Evolutionary conservation across 106 monocot genomes (phyloP), one percentile per base, ranked within the genome.

Genomic region (Hemerocallis citrina): DNA sequence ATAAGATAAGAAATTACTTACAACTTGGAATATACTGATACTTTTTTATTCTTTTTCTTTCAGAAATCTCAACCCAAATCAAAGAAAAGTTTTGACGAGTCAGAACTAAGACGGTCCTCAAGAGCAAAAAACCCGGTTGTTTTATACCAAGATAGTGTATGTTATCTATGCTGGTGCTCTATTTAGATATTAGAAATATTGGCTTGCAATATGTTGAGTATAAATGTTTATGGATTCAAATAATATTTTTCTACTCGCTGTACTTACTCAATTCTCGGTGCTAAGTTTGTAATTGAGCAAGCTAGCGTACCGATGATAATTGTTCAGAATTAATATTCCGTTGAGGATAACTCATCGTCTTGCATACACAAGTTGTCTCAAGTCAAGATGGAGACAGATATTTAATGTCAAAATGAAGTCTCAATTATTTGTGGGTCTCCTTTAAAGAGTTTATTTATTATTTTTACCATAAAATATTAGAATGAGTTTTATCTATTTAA

Each of bases 131-230:
- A 47, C 3, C 46, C 42, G 5, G 66, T 64, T 36, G 7, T 68
- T 71, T 66, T 77, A 51, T 82, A 82, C 52, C 34, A 19, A 16
- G 77, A 82, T 65, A 65, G 77, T 39, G 82, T 82, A 71, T 48
- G 65, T 64, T 27, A 23, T 60, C 45, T 29, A 1, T 50, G 21
- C n/a, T 39, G 9, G 19, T 32, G 1, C 17, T 55, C 25, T 37
- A 20, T 38, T 35, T 36, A 28, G 21, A 52, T 19, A 21, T 43
- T 6, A 42, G 45, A 29, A 25, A 23, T 12, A 15, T n/a, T n/a
- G n/a, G n/a, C n/a, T n/a, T n/a, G n/a, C n/a, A n/a, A n/a, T n/a
- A n/a, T n/a, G n/a, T n/a, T n/a, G n/a, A n/a, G n/a, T n/a, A n/a
- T n/a, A n/a, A n/a, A n/a, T n/a, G n/a, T n/a, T n/a, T n/a, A n/a